Evolutionary conservation across 139 green algal genomes (phyloP), one percentile per base, ranked within the genome.

Genomic region (Chlamydomonas schloesseri): DNA sequence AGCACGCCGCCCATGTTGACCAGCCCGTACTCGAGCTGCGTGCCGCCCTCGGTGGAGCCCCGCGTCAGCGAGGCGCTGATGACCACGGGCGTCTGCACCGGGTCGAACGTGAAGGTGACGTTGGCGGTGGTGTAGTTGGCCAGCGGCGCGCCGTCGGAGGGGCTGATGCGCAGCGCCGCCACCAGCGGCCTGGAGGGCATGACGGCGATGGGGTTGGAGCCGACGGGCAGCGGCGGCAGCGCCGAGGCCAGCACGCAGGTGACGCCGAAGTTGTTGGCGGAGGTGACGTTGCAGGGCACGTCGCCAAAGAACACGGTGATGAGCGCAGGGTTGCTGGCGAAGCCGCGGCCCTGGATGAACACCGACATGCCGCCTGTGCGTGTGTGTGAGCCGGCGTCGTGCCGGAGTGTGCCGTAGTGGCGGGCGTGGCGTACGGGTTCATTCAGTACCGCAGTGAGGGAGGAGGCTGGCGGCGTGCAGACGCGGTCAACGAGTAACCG

Each of bases 11-110:
- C 33, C 24, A 92, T 81, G 78, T 60, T 60, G 14, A 24, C 67
- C 47, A 88, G 90, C 5, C 69, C 84, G 37, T 94, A 71, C 0
- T 62, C 88, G n/a, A 95, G 14, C 4, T 29, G n/a, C 17, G 91
- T 95, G 53, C 92, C 92, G 24, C 93, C 93, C 50, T 91, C 93
- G 17, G 93, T 93, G 18, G 89, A 90, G 37, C 93, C 93, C 1
- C 85, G 73, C 3, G 42, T 65, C 24, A 91, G 89, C 26, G 14
- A 82, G 1, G 92, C 68, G 46, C 24, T 21, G 14, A 77, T 80
- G 33, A 94, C 47, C 0, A 71, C 71, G n/a, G 89, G 55, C 34
- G 91, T 94, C 3, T 92, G 73, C 15, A 57, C 58, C 17, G 90
- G 50, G 31, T 87, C 77, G 29, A 87, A 92, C 21, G 87, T 83